A percentile compares a stretch with the other conserved stretches of the same genome.
phyloP scores from a whole-genome alignment of 148 eudicot genomes.

The Polygonum aviculare region DNA sequence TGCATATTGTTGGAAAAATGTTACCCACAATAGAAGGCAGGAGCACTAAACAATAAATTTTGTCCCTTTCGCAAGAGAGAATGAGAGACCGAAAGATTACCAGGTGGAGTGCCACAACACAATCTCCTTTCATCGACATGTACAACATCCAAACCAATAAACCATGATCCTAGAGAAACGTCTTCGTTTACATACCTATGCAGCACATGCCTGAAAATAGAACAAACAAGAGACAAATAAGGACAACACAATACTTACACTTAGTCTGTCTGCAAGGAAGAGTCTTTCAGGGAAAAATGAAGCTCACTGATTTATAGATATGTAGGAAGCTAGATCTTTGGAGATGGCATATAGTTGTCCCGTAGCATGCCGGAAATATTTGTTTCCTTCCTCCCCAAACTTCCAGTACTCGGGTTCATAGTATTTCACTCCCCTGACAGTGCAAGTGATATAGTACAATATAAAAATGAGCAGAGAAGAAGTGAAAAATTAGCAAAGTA shows the following conservation, averaged over 20 bases:
- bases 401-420: conserved; percentile 89
- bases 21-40: too few species aligned
- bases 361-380: conserved; percentile 79
- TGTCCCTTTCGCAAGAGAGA: neutral
- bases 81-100: conserved; percentile 22
- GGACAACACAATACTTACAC: neutral
- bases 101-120: conserved; percentile 90
- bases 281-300: neutral
- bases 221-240: neutral
- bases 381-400: conserved; percentile 71
- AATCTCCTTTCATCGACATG: conserved; percentile 77
- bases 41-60: neutral
- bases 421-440: conserved; percentile 66
- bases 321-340: conserved; percentile 58
- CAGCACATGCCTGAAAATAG: conserved; percentile 49
- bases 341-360: conserved; percentile 80
- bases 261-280: neutral
- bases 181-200: conserved; percentile 85
- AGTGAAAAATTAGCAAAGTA: neutral
- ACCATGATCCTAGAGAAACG: conserved; percentile 82
- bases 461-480: neutral
- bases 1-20: too few species aligned
- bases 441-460: neutral
- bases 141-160: conserved; percentile 82
- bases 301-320: conserved; percentile 61